Base-by-base conservation (phyloP, 2,329 filamentous ascomycete species). In the Tolypocladium capitatum region DNA sequence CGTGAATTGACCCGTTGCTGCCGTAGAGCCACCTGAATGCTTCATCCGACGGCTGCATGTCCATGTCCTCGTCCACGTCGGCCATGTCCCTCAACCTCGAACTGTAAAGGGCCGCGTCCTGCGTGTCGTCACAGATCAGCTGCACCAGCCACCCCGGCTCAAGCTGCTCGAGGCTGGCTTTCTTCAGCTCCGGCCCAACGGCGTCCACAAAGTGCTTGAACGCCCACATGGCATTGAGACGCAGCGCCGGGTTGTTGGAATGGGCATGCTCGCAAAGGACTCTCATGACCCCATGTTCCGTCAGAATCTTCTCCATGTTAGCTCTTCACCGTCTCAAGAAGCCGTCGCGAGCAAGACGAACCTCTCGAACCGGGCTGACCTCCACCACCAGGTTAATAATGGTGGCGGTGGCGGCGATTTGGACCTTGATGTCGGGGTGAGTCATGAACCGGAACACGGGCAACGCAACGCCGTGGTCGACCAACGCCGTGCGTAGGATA, bases 151-250 rank as follows among this genome's bases (percentile, higher is more conserved):
- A 95, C 11, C 78, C 80, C 1, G 86, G 77, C 9, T 81, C 82
- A 4, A 97, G 73, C 58, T 86, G 81, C 45, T 90, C 81, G 13
- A 97, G 68, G 50, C 87, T 87, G 43, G 78, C 75, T 57, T 84
- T 83, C 65, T 92, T 94, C 54, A 86, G 70, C 13, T 83, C 76
- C 41, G 83, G 80, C 18, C 76, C 75, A 6, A 85, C 79, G 21
- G 80, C 81, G 52, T 85, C 76, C 3, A 94, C 83, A 45, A 96
- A 75, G 65, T 97, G 88, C 61, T 97, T 97, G 49, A 98, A 69
- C 6, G 89, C 88, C 91, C 92, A 98, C 2, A 98, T 68, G 21
- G 90, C 89, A 57, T 92, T 89, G 27, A 94, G 73, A 24, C 88
- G 80, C 46, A 97, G 71, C 43, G 82, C 79, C n/a, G 84, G 77